These are phyloP conservation scores for Dothistroma pini DNA, from an alignment of 2,329 filamentous ascomycete genomes.

Conservation along the genomic window DNA sequence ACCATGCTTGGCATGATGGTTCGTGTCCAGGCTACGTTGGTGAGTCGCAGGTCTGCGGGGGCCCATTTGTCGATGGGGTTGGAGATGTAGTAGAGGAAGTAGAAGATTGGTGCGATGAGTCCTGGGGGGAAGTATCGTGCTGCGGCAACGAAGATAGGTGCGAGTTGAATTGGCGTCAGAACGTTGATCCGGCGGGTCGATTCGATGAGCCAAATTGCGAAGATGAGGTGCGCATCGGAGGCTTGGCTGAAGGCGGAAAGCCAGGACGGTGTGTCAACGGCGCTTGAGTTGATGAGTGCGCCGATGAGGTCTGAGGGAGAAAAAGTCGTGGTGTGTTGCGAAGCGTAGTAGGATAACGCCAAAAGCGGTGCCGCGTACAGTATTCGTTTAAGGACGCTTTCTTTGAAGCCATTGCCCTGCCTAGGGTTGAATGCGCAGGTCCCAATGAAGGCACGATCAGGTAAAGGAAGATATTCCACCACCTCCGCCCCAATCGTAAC, in stretches of 20 bases:
- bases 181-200: conserved; percentile 8
- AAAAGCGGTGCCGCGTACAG: conserved; percentile 11
- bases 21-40: conserved; percentile 28
- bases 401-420: conserved; percentile 27
- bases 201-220: conserved; percentile 14
- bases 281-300: not conserved
- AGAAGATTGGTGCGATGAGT: conserved; percentile 37
- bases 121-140: conserved; percentile 33
- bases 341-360: not conserved
- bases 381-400: conserved; percentile 18
- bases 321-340: not conserved
- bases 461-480: conserved; percentile 32
- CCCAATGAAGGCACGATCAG: conserved; percentile 23
- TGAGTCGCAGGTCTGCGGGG: conserved; percentile 35
- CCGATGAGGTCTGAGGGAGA: not conserved
- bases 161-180: conserved; percentile 2
- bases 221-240: not conserved
- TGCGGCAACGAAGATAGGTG: conserved; percentile 24
- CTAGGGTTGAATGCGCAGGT: conserved; percentile 33
- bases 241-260: not conserved
- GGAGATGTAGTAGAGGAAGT: conserved; percentile 38
- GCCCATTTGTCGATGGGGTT: conserved; percentile 35
- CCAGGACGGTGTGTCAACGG: not conserved
- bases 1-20: conserved; percentile 32
- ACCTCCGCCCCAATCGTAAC: conserved; percentile 24